phyloP scores from a whole-genome alignment of 2,329 filamentous ascomycete species.

The Ophiostoma perfectum region DNA sequence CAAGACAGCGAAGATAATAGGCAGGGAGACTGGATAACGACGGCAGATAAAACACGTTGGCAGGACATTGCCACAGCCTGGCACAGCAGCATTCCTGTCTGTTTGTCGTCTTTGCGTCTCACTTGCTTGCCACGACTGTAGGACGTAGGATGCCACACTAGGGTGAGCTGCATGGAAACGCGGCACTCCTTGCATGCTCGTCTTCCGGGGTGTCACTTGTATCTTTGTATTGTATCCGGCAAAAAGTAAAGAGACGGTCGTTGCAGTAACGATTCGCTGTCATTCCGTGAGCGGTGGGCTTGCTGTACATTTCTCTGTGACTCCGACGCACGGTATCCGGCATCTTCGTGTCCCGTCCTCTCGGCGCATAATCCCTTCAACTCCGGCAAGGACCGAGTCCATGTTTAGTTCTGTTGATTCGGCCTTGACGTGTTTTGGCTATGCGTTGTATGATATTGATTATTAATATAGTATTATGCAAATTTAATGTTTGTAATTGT shows the following conservation, averaged over 20 bases:
- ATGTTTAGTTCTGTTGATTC: background rate
- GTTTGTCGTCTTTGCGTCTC: constrained; percentile 3
- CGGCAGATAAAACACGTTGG: background rate
- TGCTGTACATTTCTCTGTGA: background rate
- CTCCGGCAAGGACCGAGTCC: constrained; percentile 2
- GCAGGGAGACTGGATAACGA: background rate
- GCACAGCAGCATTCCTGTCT: background rate
- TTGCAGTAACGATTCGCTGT: constrained; percentile 7
- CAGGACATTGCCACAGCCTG: background rate
- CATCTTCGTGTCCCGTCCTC: background rate
- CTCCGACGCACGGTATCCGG: background rate
- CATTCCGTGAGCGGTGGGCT: constrained; percentile 5
- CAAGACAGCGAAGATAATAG: background rate
- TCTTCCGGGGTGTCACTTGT: background rate
- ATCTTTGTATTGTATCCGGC: background rate
- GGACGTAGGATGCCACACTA: background rate
- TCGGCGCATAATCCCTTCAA: background rate
- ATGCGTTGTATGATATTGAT: background rate
- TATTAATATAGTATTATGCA: too few relatives aligned
- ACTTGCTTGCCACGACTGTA: background rate
- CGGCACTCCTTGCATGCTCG: background rate
- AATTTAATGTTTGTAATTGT: background rate
- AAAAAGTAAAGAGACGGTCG: constrained; percentile 10
- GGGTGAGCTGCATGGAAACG: background rate
- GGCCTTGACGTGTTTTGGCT: background rate